Percentiles rank a stretch among this genome's conserved stretches.
phyloP scores from a whole-genome alignment of 202 grass and related monocot species.

The Hordeum pubiflorum region DNA sequence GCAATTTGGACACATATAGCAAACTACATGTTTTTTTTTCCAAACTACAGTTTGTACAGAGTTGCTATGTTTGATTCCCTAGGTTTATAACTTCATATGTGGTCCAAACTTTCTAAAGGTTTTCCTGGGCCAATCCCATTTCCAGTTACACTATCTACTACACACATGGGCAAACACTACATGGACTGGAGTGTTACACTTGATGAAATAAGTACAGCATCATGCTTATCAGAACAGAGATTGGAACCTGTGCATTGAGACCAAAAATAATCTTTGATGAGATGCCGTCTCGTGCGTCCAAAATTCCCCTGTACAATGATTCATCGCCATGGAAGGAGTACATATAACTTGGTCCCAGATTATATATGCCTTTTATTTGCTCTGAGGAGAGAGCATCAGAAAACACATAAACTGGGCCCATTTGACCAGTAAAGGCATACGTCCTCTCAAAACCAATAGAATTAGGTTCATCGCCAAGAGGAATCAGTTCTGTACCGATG shows the following conservation, averaged over 20 bases:
- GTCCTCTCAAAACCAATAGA: constrained; percentile 44
- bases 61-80: background rate
- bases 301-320: constrained; percentile 43
- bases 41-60: background rate
- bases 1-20: background rate
- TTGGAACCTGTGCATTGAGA: constrained; percentile 61
- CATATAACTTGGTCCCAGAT: constrained; percentile 76
- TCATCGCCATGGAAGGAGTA: constrained; percentile 68
- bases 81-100: background rate
- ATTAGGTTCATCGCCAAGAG: constrained; percentile 45
- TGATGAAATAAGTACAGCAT: background rate
- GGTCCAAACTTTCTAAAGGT: constrained; percentile 1
- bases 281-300: constrained; percentile 50
- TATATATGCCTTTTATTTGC: constrained; percentile 70
- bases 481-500: constrained; percentile 51
- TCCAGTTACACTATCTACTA: background rate
- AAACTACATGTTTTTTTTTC: background rate
- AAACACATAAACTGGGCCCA: constrained; percentile 71
- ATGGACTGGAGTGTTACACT: background rate
- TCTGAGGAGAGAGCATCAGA: constrained; percentile 63
- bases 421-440: constrained; percentile 61
- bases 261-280: constrained; percentile 80
- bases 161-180: background rate
- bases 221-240: constrained; percentile 3
- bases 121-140: background rate